Evolutionary conservation across 208 protist species (phyloP), one percentile per base, ranked within the genome.

Genomic region (Leishmania braziliensis): DNA sequence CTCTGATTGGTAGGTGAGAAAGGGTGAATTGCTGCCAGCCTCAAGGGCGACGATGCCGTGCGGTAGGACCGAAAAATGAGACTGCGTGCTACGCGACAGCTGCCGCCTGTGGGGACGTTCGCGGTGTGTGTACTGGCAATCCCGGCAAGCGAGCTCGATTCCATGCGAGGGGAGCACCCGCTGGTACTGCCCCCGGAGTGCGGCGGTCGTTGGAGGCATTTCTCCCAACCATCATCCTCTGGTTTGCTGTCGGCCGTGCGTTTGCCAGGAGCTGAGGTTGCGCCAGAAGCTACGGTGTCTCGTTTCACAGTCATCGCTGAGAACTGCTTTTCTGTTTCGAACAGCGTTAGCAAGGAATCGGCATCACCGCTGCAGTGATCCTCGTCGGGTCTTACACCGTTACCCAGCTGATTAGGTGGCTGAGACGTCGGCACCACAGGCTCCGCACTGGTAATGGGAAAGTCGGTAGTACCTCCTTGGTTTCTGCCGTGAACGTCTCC

Each of bases 41-140:
- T 86, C 63, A 86, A 75, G 46, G 82, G 77, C 58, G 82, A 62
- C 14, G 72, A 62, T 1, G 66, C 74, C 18, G 36, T 77, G 77
- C 82, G 82, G 65, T 54, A 77, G 26, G 78, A 77, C 33, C 82
- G 82, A 60, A 86, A 86, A 62, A 82, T 79, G 54, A 86, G 82
- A 36, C 82, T 82, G 0, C 78, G 82, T 53, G 51, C 73, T 26
- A 78, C 74, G 46, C 78, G 82, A 36, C 53, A 79, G n/a, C 63
- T 68, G 29, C 20, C 46, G 26, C 16, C 12, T 6, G 60, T 29
- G 16, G 54, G 20, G 26, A n/a, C 14, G 6, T n/a, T 71, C n/a
- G 54, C 23, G 23, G 18, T 65, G 18, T 8, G 5, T 23, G 53
- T 65, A 20, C 9, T 68, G 6, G 18, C 18, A 33, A 10, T 50